These are phyloP conservation scores for Termitomyces titanicus DNA, from an alignment of 768 basidiomycete genomes.

Conservation along the genomic window DNA sequence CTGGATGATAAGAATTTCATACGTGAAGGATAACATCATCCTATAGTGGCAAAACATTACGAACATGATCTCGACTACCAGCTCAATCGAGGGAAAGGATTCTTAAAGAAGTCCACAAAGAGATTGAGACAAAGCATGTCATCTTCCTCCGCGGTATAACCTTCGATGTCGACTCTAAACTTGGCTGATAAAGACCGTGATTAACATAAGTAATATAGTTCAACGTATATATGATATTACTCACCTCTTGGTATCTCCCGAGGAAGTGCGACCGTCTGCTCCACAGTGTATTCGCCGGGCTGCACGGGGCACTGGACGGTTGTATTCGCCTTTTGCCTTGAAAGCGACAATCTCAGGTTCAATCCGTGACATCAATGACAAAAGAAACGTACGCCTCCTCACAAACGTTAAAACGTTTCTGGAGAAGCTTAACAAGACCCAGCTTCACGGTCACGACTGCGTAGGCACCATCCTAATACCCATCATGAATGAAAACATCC, in stretches of 20 bases:
- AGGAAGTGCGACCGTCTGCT: constrained; percentile 83
- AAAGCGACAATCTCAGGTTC: constrained; percentile 2
- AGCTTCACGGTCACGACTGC: constrained; percentile 91
- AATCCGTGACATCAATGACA: not conserved
- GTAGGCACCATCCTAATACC: constrained; percentile 77
- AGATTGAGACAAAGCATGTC: constrained; percentile 81
- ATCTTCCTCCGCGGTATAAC: constrained; percentile 68
- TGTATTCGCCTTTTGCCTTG: constrained; percentile 71
- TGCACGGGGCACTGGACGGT: constrained; percentile 83
- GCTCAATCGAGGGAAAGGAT: constrained; percentile 28
- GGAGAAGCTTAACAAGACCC: constrained; percentile 87
- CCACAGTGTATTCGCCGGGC: constrained; percentile 64
- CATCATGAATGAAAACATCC: not conserved
- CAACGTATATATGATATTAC: constrained; percentile 12
- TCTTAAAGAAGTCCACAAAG: constrained; percentile 69
- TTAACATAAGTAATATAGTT: constrained; percentile 2
- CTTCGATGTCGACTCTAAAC: constrained; percentile 67
- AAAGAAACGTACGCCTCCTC: constrained; percentile 79
- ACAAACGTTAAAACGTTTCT: constrained; percentile 84
- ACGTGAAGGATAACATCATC: not conserved
- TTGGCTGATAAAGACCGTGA: constrained; percentile 55
- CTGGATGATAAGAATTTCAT: not conserved
- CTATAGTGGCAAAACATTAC: not conserved
- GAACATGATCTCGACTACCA: constrained; percentile 21
- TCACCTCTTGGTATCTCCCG: constrained; percentile 85